Evolutionary conservation across 208 protist species (phyloP).

Genomic region (Spongospora subterranea): DNA sequence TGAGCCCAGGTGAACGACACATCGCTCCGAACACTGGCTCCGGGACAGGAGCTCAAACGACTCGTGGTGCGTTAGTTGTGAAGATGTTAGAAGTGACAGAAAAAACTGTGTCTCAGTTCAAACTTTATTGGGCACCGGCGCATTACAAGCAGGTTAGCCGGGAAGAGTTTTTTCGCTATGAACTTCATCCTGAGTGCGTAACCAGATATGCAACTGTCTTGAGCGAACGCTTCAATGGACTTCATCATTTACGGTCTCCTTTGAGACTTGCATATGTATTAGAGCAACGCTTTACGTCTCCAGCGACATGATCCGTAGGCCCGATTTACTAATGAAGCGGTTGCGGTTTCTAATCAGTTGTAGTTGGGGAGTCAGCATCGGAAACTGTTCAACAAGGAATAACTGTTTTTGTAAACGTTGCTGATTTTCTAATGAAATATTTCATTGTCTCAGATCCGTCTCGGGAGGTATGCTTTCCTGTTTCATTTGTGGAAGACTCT

Average conservation of each 20-base stretch:
- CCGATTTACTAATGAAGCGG: background rate
- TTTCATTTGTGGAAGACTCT: background rate
- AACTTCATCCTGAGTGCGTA: background rate
- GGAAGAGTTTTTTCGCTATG: background rate
- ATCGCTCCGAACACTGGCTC: background rate
- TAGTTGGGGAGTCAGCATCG: background rate
- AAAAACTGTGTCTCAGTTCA: background rate
- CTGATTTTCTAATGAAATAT: slow-evolving; percentile 37
- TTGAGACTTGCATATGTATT: background rate
- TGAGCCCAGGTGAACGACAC: background rate
- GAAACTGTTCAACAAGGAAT: background rate
- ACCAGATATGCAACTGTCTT: background rate
- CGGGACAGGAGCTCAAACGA: background rate
- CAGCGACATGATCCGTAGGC: background rate
- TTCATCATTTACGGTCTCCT: background rate
- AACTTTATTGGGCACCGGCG: background rate
- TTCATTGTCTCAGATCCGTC: slow-evolving; percentile 28
- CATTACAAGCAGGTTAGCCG: background rate
- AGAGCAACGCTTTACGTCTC: background rate
- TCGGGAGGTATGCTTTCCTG: background rate
- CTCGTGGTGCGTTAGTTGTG: background rate
- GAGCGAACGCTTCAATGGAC: background rate
- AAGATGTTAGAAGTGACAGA: background rate
- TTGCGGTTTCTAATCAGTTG: background rate
- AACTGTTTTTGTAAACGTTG: background rate